Base-by-base conservation (phyloP, 148 eudicot genomes). In the Chenopodium suecicum region DNA sequence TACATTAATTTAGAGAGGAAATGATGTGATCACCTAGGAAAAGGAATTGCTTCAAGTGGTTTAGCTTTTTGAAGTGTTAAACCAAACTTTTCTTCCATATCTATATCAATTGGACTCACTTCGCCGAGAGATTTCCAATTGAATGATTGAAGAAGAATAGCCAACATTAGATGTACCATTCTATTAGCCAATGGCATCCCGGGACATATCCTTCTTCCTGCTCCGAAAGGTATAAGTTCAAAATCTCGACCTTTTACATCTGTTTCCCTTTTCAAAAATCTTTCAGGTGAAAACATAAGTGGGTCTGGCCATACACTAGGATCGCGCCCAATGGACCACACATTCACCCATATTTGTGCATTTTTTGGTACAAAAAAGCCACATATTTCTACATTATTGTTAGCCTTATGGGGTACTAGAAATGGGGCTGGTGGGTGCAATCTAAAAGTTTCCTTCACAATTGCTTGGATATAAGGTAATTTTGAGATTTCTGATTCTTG, bases 401-500 rank as follows among this genome's bases (percentile, higher is more conserved):
- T 81, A 19, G 84, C 74, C 52, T 84, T 82, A 66, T 73, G 89
- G 64, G 86, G 89, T 9, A 87, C 2, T 37, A 84, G n/a, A 60
- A 87, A 76, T 25, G 86, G 83, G 32, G 37, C 72, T 13, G 85
- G 58, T 47, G 89, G 83, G 71, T 86, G 86, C 22, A 86, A 27
- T 29, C 86, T 52, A 1, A 84, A 37, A 34, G 83, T 79, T 70
- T 84, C 88, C 46, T 86, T 86, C 3, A 86, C 70, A 7, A 86
- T 63, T 71, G 88, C 85, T 86, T 86, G 88, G 16, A 84, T 54
- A 23, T 84, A 84, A n/a, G 83, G 79, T 70, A 86, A 50, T 60
- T 67, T 34, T 44, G 77, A 2, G 14, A 82, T 60, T 4, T 86
- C 84, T 10, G 84, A 75, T 67, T 86, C 86, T 78, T 84, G 81